Evolutionary conservation across 345 rosid genomes (phyloP).

Genomic region (Eucalyptus polybractea): DNA sequence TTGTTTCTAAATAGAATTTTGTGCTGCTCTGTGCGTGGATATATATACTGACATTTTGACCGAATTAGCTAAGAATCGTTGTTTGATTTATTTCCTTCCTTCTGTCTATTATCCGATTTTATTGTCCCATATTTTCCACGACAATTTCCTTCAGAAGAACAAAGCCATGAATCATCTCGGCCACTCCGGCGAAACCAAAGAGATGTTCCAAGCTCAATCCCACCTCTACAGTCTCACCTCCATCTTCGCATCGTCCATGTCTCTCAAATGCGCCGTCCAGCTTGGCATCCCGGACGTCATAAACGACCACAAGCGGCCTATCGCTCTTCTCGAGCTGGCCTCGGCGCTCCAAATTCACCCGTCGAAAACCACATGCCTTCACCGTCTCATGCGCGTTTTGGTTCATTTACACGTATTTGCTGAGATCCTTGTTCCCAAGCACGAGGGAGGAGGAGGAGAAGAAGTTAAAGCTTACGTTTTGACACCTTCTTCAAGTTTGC

Average conservation of each 20-base stretch:
- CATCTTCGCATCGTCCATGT: conserved; percentile 22
- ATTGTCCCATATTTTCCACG: neutral
- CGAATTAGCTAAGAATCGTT: fast-evolving
- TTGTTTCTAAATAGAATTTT: no score
- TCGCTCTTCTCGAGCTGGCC: conserved; percentile 24
- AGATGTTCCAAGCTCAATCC: conserved; percentile 22
- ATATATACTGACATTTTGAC: no score
- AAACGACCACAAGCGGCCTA: conserved; percentile 19
- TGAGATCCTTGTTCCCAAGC: neutral
- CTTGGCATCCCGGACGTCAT: conserved; percentile 26
- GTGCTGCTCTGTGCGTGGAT: fast-evolving
- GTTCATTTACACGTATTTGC: conserved; percentile 25
- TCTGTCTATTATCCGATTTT: neutral
- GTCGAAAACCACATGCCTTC: neutral
- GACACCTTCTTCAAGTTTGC: conserved; percentile 21
- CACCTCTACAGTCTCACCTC: conserved; percentile 18
- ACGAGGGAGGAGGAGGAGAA: neutral
- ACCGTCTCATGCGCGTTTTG: conserved; percentile 30
- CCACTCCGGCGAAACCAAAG: neutral
- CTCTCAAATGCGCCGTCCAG: conserved; percentile 31
- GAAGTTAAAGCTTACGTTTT: conserved; percentile 17
- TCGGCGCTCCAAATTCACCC: conserved; percentile 14
- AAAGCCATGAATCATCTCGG: neutral
- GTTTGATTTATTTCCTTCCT: neutral
- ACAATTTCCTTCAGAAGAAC: neutral